These are phyloP conservation scores for Clarireedia hainanense DNA, from an alignment of 2,329 filamentous ascomycete genomes.

Conservation along the genomic window DNA sequence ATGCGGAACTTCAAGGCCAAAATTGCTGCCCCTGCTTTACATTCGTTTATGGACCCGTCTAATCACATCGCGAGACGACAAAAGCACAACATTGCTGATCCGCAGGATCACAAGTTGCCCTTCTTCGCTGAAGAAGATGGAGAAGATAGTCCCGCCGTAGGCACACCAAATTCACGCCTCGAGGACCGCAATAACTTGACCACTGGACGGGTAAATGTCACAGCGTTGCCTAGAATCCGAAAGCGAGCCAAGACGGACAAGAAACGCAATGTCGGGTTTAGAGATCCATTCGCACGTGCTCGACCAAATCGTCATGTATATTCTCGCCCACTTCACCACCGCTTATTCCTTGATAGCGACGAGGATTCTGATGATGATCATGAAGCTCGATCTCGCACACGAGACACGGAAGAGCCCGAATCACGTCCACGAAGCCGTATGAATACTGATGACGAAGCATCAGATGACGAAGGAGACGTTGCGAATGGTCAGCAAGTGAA, in stretches of 20 bases:
- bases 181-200: slow-evolving; percentile 43
- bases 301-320: slow-evolving; percentile 54
- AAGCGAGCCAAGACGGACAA: slow-evolving; percentile 42
- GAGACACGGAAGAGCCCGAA: slow-evolving; percentile 79
- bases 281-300: slow-evolving; percentile 58
- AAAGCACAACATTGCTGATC: slow-evolving; percentile 68
- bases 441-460: slow-evolving; percentile 49
- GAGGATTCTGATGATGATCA: slow-evolving; percentile 82
- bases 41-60: slow-evolving; percentile 73
- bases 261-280: slow-evolving; percentile 53
- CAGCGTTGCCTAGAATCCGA: slow-evolving; percentile 65
- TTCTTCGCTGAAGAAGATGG: slow-evolving; percentile 50
- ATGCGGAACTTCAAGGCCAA: slow-evolving; percentile 83
- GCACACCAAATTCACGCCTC: slow-evolving; percentile 55
- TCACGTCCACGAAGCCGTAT: slow-evolving; percentile 73
- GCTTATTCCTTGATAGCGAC: slow-evolving; percentile 60
- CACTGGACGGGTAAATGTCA: slow-evolving; percentile 50
- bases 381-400: slow-evolving; percentile 53
- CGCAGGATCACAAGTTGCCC: slow-evolving; percentile 50
- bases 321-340: slow-evolving; percentile 68
- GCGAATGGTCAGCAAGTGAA: slow-evolving; percentile 12
- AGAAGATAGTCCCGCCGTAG: slow-evolving; percentile 50
- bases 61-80: slow-evolving; percentile 74
- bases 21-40: slow-evolving; percentile 72
- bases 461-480: slow-evolving; percentile 25